Conservation (phyloP, 2,329 filamentous ascomycete species). For the Fusarium sp. region DNA sequence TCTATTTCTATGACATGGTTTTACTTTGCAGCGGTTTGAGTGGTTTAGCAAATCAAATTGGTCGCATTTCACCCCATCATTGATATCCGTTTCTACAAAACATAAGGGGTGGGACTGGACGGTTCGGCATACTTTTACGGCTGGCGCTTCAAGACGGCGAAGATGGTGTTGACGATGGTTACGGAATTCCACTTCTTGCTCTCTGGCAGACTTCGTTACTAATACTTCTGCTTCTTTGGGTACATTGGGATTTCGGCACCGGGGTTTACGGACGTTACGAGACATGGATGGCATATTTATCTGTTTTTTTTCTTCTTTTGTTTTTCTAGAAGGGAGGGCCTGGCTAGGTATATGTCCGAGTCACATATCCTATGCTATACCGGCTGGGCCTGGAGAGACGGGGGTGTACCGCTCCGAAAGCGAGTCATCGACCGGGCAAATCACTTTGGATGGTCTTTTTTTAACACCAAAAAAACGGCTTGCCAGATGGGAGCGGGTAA, state of each 20-base stretch:
- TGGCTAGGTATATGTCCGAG: conserved; percentile 20
- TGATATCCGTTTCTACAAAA: conserved; percentile 42
- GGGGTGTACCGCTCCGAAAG: conserved; percentile 39
- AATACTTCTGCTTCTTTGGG: conserved; percentile 44
- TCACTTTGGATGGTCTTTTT: conserved; percentile 28
- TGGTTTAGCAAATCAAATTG: conserved; percentile 36
- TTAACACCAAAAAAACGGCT: conserved; percentile 14
- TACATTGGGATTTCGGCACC: conserved; percentile 44
- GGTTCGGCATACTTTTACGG: conserved; percentile 44
- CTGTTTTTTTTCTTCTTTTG: conserved; percentile 21
- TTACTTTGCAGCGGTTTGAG: conserved; percentile 42
- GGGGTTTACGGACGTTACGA: conserved; percentile 48
- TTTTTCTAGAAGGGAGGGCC: conserved; percentile 26
- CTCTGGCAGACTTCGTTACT: conserved; percentile 43
- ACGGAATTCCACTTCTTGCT: conserved; percentile 46
- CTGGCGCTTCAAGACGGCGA: conserved; percentile 46
- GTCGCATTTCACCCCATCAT: conserved; percentile 39
- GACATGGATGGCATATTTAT: conserved; percentile 48
- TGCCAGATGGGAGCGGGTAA: conserved; percentile 45
- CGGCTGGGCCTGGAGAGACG: conserved; percentile 30
- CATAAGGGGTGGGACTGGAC: conserved; percentile 31
- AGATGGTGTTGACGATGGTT: conserved; percentile 50
- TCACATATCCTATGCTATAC: conserved; percentile 13
- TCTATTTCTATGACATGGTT: conserved; percentile 38
- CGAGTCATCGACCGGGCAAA: conserved; percentile 39